Conservation (phyloP, 2,329 filamentous ascomycete genomes). For the Colletotrichum sp. region DNA sequence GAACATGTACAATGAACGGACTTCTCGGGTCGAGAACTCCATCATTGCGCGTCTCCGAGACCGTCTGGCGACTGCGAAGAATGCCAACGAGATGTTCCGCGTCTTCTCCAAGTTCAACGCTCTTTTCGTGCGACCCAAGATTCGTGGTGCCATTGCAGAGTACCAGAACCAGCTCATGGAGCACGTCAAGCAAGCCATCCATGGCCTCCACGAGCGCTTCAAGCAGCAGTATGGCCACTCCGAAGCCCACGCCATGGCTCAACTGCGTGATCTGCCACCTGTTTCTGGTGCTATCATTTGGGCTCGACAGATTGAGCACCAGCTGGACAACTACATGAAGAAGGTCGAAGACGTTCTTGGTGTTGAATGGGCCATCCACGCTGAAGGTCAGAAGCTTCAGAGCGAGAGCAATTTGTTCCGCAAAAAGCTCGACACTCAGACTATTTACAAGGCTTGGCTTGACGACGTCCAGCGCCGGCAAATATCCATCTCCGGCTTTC, state of each 20-base stretch:
- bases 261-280: constrained; percentile 92
- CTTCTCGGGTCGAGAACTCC: constrained; percentile 95
- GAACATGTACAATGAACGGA: constrained; percentile 95
- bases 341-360: constrained; percentile 99
- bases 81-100: constrained; percentile 99
- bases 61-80: constrained; percentile 92
- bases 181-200: constrained; percentile 96
- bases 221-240: constrained; percentile 99
- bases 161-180: constrained; percentile 98
- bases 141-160: constrained; percentile 95
- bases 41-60: constrained; percentile 95
- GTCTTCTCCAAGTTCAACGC: constrained; percentile 99
- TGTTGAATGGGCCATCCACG: constrained; percentile 90
- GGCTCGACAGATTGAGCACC: constrained; percentile 95
- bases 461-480: constrained; percentile 88
- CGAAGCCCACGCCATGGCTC: constrained; percentile 97
- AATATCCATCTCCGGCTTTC: constrained; percentile 87
- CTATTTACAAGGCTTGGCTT: constrained; percentile 95
- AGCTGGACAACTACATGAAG: constrained; percentile 95
- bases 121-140: constrained; percentile 97
- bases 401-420: constrained; percentile 92
- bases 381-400: constrained; percentile 92
- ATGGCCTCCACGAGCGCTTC: constrained; percentile 91
- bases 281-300: constrained; percentile 98
- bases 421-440: constrained; percentile 91